A percentile compares a stretch with the other conserved stretches of the same genome.
Evolutionary conservation across 306 rosid genomes (phyloP).

Genomic region (Arachis hypogaea): DNA sequence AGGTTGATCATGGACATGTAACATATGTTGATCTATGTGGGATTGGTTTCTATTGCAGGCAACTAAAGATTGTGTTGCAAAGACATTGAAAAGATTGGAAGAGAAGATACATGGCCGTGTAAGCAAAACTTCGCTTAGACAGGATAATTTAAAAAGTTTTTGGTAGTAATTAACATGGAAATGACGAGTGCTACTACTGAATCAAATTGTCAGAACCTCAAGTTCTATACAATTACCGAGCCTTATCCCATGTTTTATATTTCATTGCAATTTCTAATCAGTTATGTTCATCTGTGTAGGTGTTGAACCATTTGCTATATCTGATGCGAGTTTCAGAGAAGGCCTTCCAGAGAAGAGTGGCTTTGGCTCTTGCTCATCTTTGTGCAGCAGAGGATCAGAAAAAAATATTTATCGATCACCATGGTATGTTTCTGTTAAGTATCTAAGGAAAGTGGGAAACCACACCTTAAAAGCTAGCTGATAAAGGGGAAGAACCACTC

Average conservation of each 20-base stretch:
- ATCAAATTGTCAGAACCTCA: conserved; percentile 4
- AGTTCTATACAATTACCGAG: not conserved
- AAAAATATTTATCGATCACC: conserved; percentile 72
- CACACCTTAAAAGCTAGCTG: too few species aligned
- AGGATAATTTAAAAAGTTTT: not conserved
- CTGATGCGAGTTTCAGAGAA: conserved; percentile 78
- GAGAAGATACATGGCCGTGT: conserved; percentile 89
- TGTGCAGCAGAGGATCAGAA: conserved; percentile 71
- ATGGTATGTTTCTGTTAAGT: conserved; percentile 51
- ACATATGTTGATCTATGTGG: conserved; percentile 9
- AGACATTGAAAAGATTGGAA: conserved; percentile 87
- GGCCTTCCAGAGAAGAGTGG: conserved; percentile 74
- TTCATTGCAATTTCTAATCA: conserved; percentile 35
- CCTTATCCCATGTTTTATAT: conserved; percentile 18
- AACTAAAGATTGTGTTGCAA: conserved; percentile 88
- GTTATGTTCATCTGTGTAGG: conserved; percentile 54
- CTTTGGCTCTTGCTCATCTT: conserved; percentile 92
- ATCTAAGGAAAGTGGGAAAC: too few species aligned
- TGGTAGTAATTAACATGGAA: conserved; percentile 1
- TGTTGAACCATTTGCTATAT: conserved; percentile 74
- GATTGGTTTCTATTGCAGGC: conserved; percentile 53
- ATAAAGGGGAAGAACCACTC: too few species aligned
- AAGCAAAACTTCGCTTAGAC: conserved; percentile 36
- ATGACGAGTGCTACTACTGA: conserved; percentile 22
- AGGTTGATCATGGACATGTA: not conserved